Base-by-base conservation (phyloP, 371 early-diverging fungal species). In the Mucor racemosus region DNA sequence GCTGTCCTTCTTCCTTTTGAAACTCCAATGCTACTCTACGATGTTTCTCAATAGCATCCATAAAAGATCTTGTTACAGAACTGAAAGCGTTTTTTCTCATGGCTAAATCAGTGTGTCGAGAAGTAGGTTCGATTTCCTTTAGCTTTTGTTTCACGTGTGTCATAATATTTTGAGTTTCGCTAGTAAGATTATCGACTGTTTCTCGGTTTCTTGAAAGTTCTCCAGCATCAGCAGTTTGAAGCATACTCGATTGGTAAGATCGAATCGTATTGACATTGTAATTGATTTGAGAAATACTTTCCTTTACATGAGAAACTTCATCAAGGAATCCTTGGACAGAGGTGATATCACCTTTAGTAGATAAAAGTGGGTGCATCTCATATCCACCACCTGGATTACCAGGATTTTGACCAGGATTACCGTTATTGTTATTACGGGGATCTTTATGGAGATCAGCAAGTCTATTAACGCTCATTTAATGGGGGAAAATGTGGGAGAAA, bases 361-460 rank as follows among this genome's bases (percentile, higher is more conserved):
- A 64, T 36, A 83, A 69, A n/a, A 83, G 68, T 5, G 84, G 84
- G 11, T 78, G 73, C 84, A 83, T 83, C 71, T 83, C 84, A 19
- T 76, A 75, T 2, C 74, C 72, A 4, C 74, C 76, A 35, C 58
- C 42, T 54, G 55, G 56, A 15, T 50, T 53, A 11, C 66, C 42
- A 26, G 60, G 56, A 14, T 63, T 34, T 36, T 53, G 69, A 15
- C 38, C 66, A 34, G 64, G 71, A 36, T 69, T 69, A 50, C 55
- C 56, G 42, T 50, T 58, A 60, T 56, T 19, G 26, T 38, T 26
- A 26, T 46, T 58, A 40, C 44, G 55, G 54, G 50, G 46, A 5
- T 64, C 56, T 9, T 48, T 64, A 5, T 72, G 68, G 54, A 83
- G 75, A 48, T 83, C 83, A 39, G 76, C 77, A 44, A 83, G 69